Evolutionary conservation across 2,329 filamentous ascomycete genomes (phyloP).

Genomic region (Penicillium glabrum): DNA sequence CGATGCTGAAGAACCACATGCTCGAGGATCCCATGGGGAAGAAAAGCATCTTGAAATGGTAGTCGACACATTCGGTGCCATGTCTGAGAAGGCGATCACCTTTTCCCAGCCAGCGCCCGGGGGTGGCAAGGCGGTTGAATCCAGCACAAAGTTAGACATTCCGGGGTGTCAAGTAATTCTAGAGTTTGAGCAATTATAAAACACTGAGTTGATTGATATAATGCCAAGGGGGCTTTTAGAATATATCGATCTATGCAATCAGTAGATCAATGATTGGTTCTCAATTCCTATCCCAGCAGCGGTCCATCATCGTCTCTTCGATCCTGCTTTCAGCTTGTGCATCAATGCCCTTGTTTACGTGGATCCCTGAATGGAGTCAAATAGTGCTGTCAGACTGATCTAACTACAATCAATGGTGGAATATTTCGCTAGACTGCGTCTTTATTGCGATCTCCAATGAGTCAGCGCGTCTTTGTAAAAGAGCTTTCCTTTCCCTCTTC

Average conservation of each 20-base stretch:
- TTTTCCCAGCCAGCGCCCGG: constrained; percentile 26
- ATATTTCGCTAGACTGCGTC: background rate
- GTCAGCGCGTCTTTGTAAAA: too few species aligned
- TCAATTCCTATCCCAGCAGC: background rate
- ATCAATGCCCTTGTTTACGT: background rate
- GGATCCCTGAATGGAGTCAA: background rate
- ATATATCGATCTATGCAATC: background rate
- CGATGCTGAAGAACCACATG: background rate
- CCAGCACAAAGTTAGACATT: constrained; percentile 34
- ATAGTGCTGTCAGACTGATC: background rate
- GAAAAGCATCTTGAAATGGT: constrained; percentile 23
- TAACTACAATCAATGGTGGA: background rate
- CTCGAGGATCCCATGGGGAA: background rate
- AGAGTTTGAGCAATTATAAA: background rate
- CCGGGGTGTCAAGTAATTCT: constrained; percentile 21
- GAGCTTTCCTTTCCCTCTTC: too few species aligned
- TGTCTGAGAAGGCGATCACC: constrained; percentile 36
- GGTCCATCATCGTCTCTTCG: background rate
- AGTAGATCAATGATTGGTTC: background rate
- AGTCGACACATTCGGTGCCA: constrained; percentile 37
- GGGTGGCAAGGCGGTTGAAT: constrained; percentile 7
- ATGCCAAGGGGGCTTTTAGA: too few species aligned
- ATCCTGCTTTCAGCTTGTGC: background rate
- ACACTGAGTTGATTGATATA: background rate
- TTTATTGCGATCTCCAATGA: too few species aligned